Conservation (phyloP, 2,329 filamentous ascomycete species). For the Aspergillus costaricaensis region DNA sequence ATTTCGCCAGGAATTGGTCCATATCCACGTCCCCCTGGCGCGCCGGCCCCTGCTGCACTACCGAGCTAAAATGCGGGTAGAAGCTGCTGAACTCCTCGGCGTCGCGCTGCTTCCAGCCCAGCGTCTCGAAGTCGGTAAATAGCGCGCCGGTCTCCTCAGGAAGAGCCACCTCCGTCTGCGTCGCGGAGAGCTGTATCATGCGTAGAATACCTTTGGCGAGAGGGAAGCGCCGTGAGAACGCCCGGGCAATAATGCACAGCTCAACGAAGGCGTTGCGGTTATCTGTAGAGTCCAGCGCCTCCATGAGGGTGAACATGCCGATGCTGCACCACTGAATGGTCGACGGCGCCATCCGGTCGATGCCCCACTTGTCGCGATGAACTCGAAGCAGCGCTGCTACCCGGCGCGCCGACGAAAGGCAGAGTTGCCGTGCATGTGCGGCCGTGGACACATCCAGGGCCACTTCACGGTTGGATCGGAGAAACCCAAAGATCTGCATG, state of each 20-base stretch:
- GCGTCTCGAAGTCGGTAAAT: slow-evolving; percentile 25
- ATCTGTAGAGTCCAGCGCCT: slow-evolving; percentile 23
- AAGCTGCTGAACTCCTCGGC: slow-evolving; percentile 26
- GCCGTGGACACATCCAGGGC: slow-evolving; percentile 7
- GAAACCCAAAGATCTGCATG: slow-evolving; percentile 31
- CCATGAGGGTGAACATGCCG: slow-evolving; percentile 30
- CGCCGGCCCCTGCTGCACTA: slow-evolving; percentile 14
- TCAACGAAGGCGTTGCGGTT: slow-evolving; percentile 30
- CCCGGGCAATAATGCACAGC: slow-evolving; percentile 27
- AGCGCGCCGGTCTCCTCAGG: slow-evolving; percentile 28
- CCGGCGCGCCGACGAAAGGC: slow-evolving; percentile 23
- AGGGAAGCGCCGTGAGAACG: slow-evolving; percentile 29
- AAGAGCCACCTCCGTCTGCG: slow-evolving; percentile 23
- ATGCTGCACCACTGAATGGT: slow-evolving; percentile 31
- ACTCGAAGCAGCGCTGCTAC: slow-evolving; percentile 27
- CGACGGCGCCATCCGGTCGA: slow-evolving; percentile 29
- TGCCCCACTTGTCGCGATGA: slow-evolving; percentile 33
- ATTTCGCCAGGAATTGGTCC: slow-evolving; percentile 34
- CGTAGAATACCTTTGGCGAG: slow-evolving; percentile 30
- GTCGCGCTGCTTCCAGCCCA: slow-evolving; percentile 22
- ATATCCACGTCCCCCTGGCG: slow-evolving; percentile 15
- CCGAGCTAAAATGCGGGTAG: slow-evolving; percentile 26
- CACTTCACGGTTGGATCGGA: slow-evolving; percentile 17
- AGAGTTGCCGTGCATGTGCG: slow-evolving; percentile 19
- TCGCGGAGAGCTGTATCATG: slow-evolving; percentile 31